A percentile compares a stretch with the other conserved stretches of the same genome.
Conservation (phyloP, 495 filamentous ascomycete genomes). For the Aspergillus saccharolyticus region DNA sequence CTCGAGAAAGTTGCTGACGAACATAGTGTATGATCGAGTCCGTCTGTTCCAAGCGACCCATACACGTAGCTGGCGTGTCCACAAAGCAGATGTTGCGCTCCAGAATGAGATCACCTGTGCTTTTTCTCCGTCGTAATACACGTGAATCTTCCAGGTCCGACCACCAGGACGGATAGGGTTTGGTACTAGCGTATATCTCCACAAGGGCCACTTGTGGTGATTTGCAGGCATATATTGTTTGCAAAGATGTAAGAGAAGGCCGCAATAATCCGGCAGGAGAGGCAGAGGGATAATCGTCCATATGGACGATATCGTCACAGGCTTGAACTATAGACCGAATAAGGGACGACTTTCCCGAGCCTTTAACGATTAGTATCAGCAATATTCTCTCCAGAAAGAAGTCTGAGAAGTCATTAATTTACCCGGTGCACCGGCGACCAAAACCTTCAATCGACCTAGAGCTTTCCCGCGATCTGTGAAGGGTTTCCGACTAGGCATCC, state of each 20-base stretch:
- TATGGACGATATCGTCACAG: conserved; percentile 96
- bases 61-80: conserved; percentile 75
- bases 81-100: conserved; percentile 95
- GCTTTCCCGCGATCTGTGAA: conserved; percentile 84
- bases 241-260: conserved; percentile 25
- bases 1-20: conserved; percentile 64
- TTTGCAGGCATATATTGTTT: conserved; percentile 29
- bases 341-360: conserved; percentile 78
- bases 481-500: conserved; percentile 86
- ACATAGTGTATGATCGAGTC: conserved; percentile 70
- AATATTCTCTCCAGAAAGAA: not conserved
- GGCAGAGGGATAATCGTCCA: conserved; percentile 54
- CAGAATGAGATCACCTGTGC: conserved; percentile 72
- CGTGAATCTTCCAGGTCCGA: conserved; percentile 77
- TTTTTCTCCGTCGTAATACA: conserved; percentile 68
- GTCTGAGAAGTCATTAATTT: conserved; percentile 16
- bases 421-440: conserved; percentile 83
- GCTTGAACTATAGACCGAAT: conserved; percentile 89
- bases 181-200: conserved; percentile 90
- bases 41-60: conserved; percentile 61
- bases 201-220: conserved; percentile 44
- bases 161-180: conserved; percentile 92
- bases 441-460: conserved; percentile 80
- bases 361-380: conserved; percentile 23
- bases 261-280: conserved; percentile 23